Evolutionary conservation across 345 rosid genomes (phyloP), one percentile per base, ranked within the genome.

Genomic region (Punica granatum): DNA sequence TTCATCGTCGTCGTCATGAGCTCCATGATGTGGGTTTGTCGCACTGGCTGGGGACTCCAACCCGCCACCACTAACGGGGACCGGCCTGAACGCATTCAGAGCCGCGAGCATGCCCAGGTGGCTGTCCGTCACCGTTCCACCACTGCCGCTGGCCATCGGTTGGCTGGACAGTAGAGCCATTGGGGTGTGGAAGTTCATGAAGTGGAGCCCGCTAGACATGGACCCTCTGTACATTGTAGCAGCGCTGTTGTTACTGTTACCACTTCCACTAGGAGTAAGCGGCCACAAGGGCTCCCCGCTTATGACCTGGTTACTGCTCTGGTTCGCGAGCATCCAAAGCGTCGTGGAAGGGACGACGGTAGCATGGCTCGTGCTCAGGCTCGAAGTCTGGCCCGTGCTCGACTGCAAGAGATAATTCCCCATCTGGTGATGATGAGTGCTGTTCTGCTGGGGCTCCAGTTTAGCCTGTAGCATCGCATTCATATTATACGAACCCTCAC

Each of bases 181-280:
- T 0, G 92, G 92, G 36, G 87, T 69, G 21, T 89, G 86, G 65
- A 88, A 84, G 64, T 91, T 91, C 95, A 91, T 82, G 31, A 91
- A 77, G 80, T 88, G 97, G 58, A 91, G 75, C 39, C 90, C 92
- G 62, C 78, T 78, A 0, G 88, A 71, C 72, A 73, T 66, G 3
- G 80, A 62, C 26, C 82, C 77, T 60, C 82, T 74, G 58, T 77
- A 72, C 74, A 76, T 68, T 51, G 72, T 72, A 36, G 67, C n/a
- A 7, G 53, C 51, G 3, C 56, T 60, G 5, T 33, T 9, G 43
- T 56, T 58, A 69, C 41, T 75, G 43, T 66, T 76, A 56, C 64
- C 46, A 42, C 65, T 64, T 13, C 80, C 56, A 26, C 28, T 48
- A 13, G 63, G 70, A 62, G 87, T 82, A 72, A 80, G 79, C 34